phyloP scores from a whole-genome alignment of 306 rosid genomes.

The Sechiopsis laciniata region DNA sequence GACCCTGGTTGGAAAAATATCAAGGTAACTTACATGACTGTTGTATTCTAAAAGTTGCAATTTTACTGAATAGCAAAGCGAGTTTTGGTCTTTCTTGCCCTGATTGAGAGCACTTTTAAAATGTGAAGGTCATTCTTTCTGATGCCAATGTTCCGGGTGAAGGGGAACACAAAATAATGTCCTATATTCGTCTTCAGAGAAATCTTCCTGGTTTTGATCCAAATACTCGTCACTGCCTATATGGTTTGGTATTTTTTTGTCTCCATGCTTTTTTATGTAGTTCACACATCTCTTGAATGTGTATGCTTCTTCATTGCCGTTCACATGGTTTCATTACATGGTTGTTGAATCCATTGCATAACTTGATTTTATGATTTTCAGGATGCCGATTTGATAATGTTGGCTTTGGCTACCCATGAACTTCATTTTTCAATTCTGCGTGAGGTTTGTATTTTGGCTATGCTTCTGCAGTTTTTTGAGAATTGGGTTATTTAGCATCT shows the following conservation, averaged over 20 bases:
- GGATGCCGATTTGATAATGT: constrained; percentile 99
- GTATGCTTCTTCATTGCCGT: background rate
- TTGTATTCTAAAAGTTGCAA: background rate
- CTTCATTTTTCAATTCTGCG: constrained; percentile 91
- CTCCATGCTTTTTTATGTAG: constrained; percentile 20
- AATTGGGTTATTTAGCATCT: background rate
- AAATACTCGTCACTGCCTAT: constrained; percentile 92
- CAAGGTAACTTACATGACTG: constrained; percentile 41
- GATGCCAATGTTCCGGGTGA: constrained; percentile 99
- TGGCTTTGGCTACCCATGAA: constrained; percentile 96
- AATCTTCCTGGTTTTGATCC: constrained; percentile 91
- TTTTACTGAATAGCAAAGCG: background rate
- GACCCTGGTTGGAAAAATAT: constrained; percentile 93
- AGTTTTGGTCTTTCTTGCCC: background rate
- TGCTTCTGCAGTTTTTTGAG: background rate
- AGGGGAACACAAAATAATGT: constrained; percentile 99
- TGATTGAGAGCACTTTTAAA: background rate
- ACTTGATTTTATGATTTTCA: constrained; percentile 29
- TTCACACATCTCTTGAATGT: background rate
- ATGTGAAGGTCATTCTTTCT: constrained; percentile 79
- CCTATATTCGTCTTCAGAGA: constrained; percentile 91
- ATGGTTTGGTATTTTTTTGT: constrained; percentile 88
- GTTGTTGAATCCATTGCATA: background rate
- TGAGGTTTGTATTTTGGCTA: constrained; percentile 53
- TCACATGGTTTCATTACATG: background rate